These are phyloP conservation scores for Inga oerstediana DNA, from an alignment of 306 rosid species.

Conservation along the genomic window DNA sequence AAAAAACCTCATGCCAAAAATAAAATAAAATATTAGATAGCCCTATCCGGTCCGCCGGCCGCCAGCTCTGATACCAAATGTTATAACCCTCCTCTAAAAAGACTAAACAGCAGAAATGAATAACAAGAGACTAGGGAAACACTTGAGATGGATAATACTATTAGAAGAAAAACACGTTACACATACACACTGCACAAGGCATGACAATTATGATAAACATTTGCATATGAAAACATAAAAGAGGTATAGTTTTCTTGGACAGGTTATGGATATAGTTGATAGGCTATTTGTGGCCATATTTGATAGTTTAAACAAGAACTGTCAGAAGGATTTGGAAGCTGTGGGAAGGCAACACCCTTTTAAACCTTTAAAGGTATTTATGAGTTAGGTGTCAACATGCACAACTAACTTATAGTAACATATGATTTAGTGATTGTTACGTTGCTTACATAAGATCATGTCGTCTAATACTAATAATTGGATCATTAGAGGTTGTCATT, in stretches of 20 bases:
- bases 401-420: not conserved
- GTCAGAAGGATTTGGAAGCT: slow-evolving; percentile 78
- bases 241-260: slow-evolving; percentile 21
- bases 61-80: no score
- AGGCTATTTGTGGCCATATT: slow-evolving; percentile 78
- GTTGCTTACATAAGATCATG: not conserved
- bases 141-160: no score
- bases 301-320: slow-evolving; percentile 66
- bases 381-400: not conserved
- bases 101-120: no score
- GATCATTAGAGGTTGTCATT: not conserved
- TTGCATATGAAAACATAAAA: slow-evolving; percentile 21
- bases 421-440: slow-evolving; percentile 3
- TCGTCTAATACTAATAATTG: not conserved
- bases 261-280: slow-evolving; percentile 90
- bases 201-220: not conserved
- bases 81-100: no score
- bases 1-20: not conserved
- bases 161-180: no score
- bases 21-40: not conserved
- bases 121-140: no score
- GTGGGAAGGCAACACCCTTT: slow-evolving; percentile 79
- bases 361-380: slow-evolving; percentile 85
- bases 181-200: no score
- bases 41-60: no score